These are phyloP conservation scores for Passalora sequoiae DNA, from an alignment of 2,329 filamentous ascomycete species.

Conservation along the genomic window DNA sequence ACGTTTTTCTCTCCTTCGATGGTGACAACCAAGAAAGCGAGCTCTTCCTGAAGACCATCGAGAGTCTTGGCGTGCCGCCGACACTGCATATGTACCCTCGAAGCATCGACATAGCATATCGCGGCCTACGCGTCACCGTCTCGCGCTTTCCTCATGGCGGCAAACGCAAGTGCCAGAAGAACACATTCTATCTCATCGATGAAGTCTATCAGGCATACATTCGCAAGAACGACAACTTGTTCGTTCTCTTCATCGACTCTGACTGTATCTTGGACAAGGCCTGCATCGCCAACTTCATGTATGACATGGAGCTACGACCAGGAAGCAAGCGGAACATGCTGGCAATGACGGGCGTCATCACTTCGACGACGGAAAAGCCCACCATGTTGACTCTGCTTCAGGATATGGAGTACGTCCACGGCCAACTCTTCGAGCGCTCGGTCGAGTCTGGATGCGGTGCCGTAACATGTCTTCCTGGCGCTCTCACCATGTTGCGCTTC, in stretches of 20 bases:
- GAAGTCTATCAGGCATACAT: constrained; percentile 85
- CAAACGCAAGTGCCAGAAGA: constrained; percentile 89
- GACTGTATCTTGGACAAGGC: constrained; percentile 89
- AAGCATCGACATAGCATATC: constrained; percentile 86
- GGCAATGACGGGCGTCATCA: constrained; percentile 96
- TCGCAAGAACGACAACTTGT: constrained; percentile 81
- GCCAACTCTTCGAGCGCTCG: constrained; percentile 90
- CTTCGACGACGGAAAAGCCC: constrained; percentile 78
- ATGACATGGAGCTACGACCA: constrained; percentile 95
- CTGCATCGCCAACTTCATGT: constrained; percentile 95
- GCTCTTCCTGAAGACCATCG: constrained; percentile 78
- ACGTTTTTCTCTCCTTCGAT: constrained; percentile 93
- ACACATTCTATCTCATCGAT: constrained; percentile 88
- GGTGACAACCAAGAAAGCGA: constrained; percentile 86
- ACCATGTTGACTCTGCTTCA: constrained; percentile 87
- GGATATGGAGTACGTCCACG: constrained; percentile 97
- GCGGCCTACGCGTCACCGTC: constrained; percentile 76
- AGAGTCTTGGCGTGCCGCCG: constrained; percentile 74
- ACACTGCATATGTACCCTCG: constrained; percentile 73
- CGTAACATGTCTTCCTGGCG: constrained; percentile 90
- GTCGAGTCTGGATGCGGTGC: constrained; percentile 92
- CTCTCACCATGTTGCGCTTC: constrained; percentile 91
- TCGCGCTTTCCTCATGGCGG: constrained; percentile 91
- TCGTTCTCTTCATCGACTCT: constrained; percentile 94
- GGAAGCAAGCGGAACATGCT: constrained; percentile 89